These are phyloP conservation scores for Amanita thiersii DNA, from an alignment of 768 basidiomycete genomes.

Conservation along the genomic window DNA sequence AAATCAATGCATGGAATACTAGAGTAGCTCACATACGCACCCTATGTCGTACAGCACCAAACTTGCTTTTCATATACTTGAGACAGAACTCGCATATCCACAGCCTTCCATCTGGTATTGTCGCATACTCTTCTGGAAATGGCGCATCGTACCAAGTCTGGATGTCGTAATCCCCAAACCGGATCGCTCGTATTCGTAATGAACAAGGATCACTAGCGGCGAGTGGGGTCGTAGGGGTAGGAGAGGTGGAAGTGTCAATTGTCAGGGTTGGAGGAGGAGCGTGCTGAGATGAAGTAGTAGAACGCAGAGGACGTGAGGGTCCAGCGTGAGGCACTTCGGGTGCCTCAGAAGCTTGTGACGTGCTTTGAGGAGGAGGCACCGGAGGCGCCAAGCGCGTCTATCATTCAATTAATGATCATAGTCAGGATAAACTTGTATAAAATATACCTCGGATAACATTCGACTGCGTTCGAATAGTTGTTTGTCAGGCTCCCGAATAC, in stretches of 20 bases:
- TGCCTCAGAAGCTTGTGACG: slow-evolving; percentile 13
- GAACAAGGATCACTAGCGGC: slow-evolving; percentile 24
- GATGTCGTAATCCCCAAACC: slow-evolving; percentile 88
- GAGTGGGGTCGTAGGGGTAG: slow-evolving; percentile 34
- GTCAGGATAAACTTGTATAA: slow-evolving; percentile 8
- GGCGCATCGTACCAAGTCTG: slow-evolving; percentile 99
- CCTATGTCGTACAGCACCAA: slow-evolving; percentile 77
- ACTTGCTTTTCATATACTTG: slow-evolving; percentile 95
- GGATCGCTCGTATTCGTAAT: slow-evolving; percentile 77
- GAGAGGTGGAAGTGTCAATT: slow-evolving; percentile 29
- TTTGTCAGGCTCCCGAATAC: slow-evolving; percentile 53
- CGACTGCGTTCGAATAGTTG: slow-evolving; percentile 67
- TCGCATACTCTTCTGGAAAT: slow-evolving; percentile 95
- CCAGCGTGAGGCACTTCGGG: slow-evolving; percentile 30
- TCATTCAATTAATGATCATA: slow-evolving; percentile 6
- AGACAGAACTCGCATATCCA: slow-evolving; percentile 99
- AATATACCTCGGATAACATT: slow-evolving; percentile 63
- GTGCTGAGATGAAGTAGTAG: slow-evolving; percentile 37
- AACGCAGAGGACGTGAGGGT: slow-evolving; percentile 59
- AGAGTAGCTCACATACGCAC: slow-evolving; percentile 35
- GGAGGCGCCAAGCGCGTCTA: slow-evolving; percentile 43
- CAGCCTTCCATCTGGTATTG: slow-evolving; percentile 82
- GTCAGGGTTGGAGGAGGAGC: slow-evolving; percentile 15
- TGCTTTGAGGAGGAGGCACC: slow-evolving; percentile 21
- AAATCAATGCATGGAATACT: background rate